Evolutionary conservation across 1,284 basidiomycete genomes (phyloP).

Genomic region (Trichosporon sp.): DNA sequence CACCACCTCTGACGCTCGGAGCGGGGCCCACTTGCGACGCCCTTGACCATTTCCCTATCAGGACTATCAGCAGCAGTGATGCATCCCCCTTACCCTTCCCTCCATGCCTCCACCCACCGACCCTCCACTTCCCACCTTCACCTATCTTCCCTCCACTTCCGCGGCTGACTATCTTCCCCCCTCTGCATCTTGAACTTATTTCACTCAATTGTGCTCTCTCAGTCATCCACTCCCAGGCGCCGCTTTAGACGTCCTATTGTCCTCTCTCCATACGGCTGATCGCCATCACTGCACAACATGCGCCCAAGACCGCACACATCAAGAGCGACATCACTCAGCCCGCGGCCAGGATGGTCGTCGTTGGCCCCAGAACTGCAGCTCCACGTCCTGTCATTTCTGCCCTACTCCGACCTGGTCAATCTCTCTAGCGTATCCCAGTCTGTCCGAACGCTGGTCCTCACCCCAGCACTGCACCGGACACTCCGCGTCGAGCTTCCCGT

Average conservation of each 20-base stretch:
- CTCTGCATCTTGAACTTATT: no score
- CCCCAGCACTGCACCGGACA: slow-evolving; percentile 23
- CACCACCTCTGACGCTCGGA: no score
- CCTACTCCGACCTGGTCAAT: slow-evolving; percentile 22
- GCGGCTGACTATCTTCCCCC: no score
- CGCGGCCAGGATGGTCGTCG: background rate
- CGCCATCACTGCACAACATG: background rate
- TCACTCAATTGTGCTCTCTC: no score
- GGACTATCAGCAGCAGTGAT: no score
- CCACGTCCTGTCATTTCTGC: slow-evolving; percentile 24
- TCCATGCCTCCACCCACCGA: background rate
- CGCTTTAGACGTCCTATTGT: no score
- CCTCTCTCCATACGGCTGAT: background rate
- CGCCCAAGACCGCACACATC: background rate
- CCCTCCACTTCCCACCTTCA: background rate
- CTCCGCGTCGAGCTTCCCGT: slow-evolving; percentile 24
- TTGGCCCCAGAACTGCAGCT: slow-evolving; percentile 24
- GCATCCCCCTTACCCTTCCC: background rate
- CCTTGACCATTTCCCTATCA: no score
- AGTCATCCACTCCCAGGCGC: background rate
- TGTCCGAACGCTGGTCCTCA: slow-evolving; percentile 16
- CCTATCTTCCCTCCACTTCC: background rate
- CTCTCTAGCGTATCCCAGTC: slow-evolving; percentile 17
- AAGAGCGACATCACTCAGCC: background rate
- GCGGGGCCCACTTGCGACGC: background rate